Percentiles rank a stretch among this genome's conserved stretches.
Conservation (phyloP, 306 rosid species). For the Leucaena leucocephala region DNA sequence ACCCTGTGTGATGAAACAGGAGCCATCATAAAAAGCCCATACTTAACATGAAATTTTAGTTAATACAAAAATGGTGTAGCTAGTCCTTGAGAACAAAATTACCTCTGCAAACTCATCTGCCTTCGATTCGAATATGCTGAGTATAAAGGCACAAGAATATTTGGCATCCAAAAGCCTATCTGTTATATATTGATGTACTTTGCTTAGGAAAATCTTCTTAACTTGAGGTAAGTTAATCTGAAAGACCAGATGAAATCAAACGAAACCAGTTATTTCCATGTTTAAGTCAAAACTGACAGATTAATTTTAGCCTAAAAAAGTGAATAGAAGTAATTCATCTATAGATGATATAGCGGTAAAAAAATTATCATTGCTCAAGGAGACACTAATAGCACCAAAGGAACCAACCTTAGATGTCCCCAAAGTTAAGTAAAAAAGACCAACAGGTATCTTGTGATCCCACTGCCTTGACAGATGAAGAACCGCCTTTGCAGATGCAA, state of each 20-base stretch:
- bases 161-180: constrained; percentile 82
- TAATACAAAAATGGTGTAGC: constrained; percentile 22
- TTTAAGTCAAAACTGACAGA: constrained; percentile 30
- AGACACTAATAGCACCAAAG: constrained; percentile 33
- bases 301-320: constrained; percentile 26
- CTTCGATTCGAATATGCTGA: constrained; percentile 60
- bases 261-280: constrained; percentile 30
- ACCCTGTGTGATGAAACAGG: constrained; percentile 56
- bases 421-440: constrained; percentile 78
- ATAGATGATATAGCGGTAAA: constrained; percentile 23
- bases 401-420: constrained; percentile 67
- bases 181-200: constrained; percentile 86
- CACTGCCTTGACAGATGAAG: constrained; percentile 87
- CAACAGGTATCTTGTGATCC: constrained; percentile 90
- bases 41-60: constrained; percentile 15
- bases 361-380: constrained; percentile 33
- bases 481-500: constrained; percentile 95
- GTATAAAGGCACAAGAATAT: constrained; percentile 82
- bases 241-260: constrained; percentile 41
- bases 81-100: constrained; percentile 35
- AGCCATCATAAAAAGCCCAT: constrained; percentile 31
- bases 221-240: constrained; percentile 87
- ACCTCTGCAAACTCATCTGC: constrained; percentile 78
- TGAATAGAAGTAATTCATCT: constrained; percentile 4
- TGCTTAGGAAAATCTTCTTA: constrained; percentile 72